Base-by-base conservation (phyloP, 768 basidiomycete genomes). In the Ramaria sp. region DNA sequence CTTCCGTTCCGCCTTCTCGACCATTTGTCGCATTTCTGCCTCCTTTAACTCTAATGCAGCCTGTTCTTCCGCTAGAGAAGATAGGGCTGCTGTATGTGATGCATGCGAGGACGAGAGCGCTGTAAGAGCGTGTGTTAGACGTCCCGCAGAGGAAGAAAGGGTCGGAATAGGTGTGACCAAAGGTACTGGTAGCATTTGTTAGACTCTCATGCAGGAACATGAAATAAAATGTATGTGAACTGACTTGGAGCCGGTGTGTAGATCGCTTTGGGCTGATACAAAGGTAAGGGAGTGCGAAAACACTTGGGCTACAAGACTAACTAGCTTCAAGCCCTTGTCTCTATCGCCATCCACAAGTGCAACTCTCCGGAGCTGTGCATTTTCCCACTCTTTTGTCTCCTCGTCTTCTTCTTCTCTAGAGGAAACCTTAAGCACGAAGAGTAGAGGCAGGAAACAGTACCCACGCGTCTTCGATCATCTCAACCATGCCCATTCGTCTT, bases 381-480 rank as follows among this genome's bases (percentile, higher is more conserved):
- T 77, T 62, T 91, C 88, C 90, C 90, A 93, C 67, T 91, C 85
- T 9, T 75, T 71, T 0, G 84, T 79, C 64, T 92, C 89, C 64
- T 93, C 89, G 56, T 91, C 90, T 53, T 83, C 79, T 50, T 90
- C 89, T 50, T 81, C 84, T 3, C 85, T 88, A 52, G 22, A 22
- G 7, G 20, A 34, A 13, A 34, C 13, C 32, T 9, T 7, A 39
- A 22, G 12, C 48, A 38, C 56, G 42, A 38, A 22, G 55, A 47
- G 25, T 0, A 9, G 51, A 24, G 42, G 5, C 20, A 3, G 25
- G 34, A 28, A 6, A 51, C 15, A 48, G 37, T 36, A 76, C 83
- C 39, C 66, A 89, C 88, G 79, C 85, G 56, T 93, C 88, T 7
- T 78, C 78, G 56, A 93, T 91, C 73, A 90, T 71, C 64, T 88